These are phyloP conservation scores for Schizochytrium sp. DNA, from an alignment of 108 stramenopile genomes.

Conservation along the genomic window DNA sequence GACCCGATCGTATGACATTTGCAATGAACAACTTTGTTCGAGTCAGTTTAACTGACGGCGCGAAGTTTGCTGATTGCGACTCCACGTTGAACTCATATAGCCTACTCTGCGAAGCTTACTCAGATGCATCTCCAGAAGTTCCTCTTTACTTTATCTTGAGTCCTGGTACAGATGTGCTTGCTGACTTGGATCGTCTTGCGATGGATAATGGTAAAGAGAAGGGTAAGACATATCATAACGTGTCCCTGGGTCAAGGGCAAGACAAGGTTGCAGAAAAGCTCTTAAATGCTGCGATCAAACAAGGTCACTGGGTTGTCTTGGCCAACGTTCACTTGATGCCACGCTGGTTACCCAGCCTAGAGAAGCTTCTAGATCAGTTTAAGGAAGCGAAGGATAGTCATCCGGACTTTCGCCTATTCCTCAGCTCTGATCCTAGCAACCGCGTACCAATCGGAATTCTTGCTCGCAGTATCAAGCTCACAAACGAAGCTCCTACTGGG, in stretches of 20 bases:
- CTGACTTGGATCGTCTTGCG: slow-evolving; percentile 86
- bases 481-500: slow-evolving; percentile 91
- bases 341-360: slow-evolving; percentile 85
- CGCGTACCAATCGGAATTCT: slow-evolving; percentile 88
- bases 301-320: slow-evolving; percentile 92
- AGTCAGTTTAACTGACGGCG: slow-evolving; percentile 80
- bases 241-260: slow-evolving; percentile 93
- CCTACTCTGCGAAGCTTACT: slow-evolving; percentile 82
- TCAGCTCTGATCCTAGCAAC: slow-evolving; percentile 86
- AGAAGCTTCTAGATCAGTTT: slow-evolving; percentile 90
- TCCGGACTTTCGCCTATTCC: slow-evolving; percentile 86
- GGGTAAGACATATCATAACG: slow-evolving; percentile 88
- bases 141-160: slow-evolving; percentile 92
- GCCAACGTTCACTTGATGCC: slow-evolving; percentile 94
- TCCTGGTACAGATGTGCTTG: slow-evolving; percentile 89
- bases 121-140: slow-evolving; percentile 83
- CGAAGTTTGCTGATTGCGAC: slow-evolving; percentile 87
- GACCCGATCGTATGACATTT: slow-evolving; percentile 87
- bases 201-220: slow-evolving; percentile 84
- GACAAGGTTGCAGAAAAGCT: slow-evolving; percentile 87
- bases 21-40: slow-evolving; percentile 84
- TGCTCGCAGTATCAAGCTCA: slow-evolving; percentile 91
- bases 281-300: slow-evolving; percentile 86
- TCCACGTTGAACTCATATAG: slow-evolving; percentile 83
- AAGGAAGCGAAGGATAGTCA: slow-evolving; percentile 78